Conservation (phyloP, 805 yeast species). For the Brettanomyces anomalus region DNA sequence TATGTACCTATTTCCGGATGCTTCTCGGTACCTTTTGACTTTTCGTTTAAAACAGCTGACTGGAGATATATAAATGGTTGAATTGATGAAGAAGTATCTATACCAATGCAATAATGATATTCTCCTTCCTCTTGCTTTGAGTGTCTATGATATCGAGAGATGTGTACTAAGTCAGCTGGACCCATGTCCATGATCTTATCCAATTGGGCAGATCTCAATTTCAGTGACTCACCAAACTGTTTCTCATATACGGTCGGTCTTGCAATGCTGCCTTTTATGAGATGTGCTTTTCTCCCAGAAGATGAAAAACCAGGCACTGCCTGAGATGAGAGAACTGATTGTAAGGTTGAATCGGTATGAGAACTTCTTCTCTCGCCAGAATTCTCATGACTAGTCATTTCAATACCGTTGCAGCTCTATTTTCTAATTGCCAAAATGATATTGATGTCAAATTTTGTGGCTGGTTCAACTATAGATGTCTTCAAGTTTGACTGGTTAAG, state of each 20-base stretch:
- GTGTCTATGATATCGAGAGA: conserved; percentile 34
- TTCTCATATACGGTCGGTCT: conserved; percentile 34
- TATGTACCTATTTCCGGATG: conserved; percentile 38
- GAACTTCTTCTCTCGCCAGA: conserved; percentile 2
- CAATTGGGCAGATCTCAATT: conserved; percentile 36
- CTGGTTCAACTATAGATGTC: too few species aligned
- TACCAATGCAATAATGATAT: conserved; percentile 45
- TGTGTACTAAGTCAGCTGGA: conserved; percentile 63
- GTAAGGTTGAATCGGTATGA: neutral
- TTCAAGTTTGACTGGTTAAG: too few species aligned
- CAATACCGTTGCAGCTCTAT: neutral
- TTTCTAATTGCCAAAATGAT: neutral
- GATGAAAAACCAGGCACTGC: conserved; percentile 1
- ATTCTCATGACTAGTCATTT: conserved; percentile 1
- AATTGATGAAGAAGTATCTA: conserved; percentile 43
- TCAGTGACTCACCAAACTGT: conserved; percentile 43
- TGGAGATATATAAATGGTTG: conserved; percentile 50
- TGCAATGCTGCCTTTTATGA: conserved; percentile 11
- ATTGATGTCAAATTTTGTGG: too few species aligned
- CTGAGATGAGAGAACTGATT: conserved; percentile 1
- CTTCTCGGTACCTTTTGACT: conserved; percentile 17
- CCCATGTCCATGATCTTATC: conserved; percentile 48
- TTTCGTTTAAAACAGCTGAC: conserved; percentile 32
- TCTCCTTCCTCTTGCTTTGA: conserved; percentile 41
- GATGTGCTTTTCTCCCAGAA: neutral